Evolutionary conservation across 1,139 yeast genomes (phyloP), one percentile per base, ranked within the genome.

Genomic region (Pichia sp.): DNA sequence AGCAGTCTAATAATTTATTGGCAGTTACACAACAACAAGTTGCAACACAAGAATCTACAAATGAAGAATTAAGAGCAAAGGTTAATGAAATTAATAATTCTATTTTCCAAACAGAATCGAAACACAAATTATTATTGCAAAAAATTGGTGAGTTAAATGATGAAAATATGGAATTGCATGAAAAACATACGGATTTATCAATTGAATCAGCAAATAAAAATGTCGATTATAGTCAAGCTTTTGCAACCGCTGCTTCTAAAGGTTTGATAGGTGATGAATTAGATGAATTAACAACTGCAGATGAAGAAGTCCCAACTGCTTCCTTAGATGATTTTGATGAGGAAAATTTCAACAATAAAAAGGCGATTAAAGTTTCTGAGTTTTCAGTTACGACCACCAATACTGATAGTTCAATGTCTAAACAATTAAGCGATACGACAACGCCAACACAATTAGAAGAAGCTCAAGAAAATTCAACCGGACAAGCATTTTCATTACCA

Each of bases 21-120:
- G 75, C 83, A 37, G 87, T 87, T 31, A 78, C 79, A 58, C 74
- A 79, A 48, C 82, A 85, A 36, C 96, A 88, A 63, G 74, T 81
- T 47, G 82, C 78, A 43, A 79, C 83, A 5, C 73, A 76, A 35
- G 72, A 81, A 52, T 71, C 78, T 27, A 68, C 68, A 43, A 71
- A 73, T 32, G 57, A 66, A 39, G 66, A 68, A 32, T 66, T 79
- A 40, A 68, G 69, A 54, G 64, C 64, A 9, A 85, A 83, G 59
- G 73, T 79, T 41, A 77, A 73, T 28, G 73, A 66, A 48, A 62
- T 74, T 53, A 68, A 61, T 31, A 64, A 60, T 54, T 75, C 70
- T 57, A 65, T 69, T 45, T 69, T 69, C 52, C 67, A 69, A 39
- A 66, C 67, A 58, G 59, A 62, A 58, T 62, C 53, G 52, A 70